Percentiles rank a stretch among this genome's conserved stretches.
Conservation (phyloP, 352 stramenopile species). For the Phytophthora brassicae region DNA sequence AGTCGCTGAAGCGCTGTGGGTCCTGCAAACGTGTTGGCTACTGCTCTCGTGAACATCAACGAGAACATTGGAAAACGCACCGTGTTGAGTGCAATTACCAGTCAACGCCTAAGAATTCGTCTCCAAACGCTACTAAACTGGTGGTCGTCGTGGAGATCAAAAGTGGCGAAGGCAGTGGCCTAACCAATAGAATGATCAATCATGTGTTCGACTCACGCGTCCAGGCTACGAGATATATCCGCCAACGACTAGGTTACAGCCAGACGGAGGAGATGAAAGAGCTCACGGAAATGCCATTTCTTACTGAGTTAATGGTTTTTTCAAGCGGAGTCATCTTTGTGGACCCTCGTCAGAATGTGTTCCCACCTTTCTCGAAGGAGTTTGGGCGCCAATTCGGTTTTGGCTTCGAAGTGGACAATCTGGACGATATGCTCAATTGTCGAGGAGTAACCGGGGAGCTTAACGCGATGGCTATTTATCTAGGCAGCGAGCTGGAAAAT, state of each 20-base stretch:
- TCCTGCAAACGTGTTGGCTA: constrained; percentile 19
- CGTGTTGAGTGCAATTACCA: constrained; percentile 7
- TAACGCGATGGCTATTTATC: constrained; percentile 23
- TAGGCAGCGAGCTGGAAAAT: constrained; percentile 8
- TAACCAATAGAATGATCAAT: constrained; percentile 16
- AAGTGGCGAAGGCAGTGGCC: constrained; percentile 13
- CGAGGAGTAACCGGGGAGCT: constrained; percentile 9
- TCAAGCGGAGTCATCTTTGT: constrained; percentile 11
- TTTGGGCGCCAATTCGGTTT: constrained; percentile 11
- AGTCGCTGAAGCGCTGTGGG: constrained; percentile 12
- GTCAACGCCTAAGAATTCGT: background rate
- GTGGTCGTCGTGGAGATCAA: constrained; percentile 1
- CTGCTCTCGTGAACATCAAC: constrained; percentile 17
- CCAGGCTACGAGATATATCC: constrained; percentile 9
- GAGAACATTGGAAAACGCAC: constrained; percentile 17
- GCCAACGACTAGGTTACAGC: constrained; percentile 7
- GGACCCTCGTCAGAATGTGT: constrained; percentile 9
- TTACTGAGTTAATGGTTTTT: constrained; percentile 11
- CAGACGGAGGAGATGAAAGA: constrained; percentile 14
- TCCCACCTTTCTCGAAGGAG: constrained; percentile 10
- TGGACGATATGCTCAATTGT: constrained; percentile 17
- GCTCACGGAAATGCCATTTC: constrained; percentile 22
- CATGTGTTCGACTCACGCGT: constrained; percentile 12
- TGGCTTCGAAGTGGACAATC: constrained; percentile 1
- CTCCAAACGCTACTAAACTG: background rate